phyloP scores from a whole-genome alignment of 805 yeast species.

The Lipomyces anomalus region DNA sequence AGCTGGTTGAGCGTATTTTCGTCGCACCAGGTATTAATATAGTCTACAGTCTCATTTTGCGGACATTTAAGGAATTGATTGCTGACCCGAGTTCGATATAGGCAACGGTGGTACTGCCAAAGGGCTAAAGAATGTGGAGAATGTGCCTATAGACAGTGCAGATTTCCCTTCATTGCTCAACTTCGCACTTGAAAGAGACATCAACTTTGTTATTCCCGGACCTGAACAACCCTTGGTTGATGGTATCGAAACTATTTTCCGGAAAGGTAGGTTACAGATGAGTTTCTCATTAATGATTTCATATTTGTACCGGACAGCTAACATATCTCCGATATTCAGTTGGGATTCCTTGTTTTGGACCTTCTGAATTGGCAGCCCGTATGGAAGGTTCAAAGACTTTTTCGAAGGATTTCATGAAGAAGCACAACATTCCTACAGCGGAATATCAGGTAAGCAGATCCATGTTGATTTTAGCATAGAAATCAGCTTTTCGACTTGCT shows the following conservation, averaged over 20 bases:
- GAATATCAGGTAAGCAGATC: slow-evolving; percentile 48
- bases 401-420: slow-evolving; percentile 88
- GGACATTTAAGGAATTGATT: not conserved
- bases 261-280: slow-evolving; percentile 38
- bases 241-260: slow-evolving; percentile 71
- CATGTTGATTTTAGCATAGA: no score
- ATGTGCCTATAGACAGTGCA: slow-evolving; percentile 63
- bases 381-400: slow-evolving; percentile 98
- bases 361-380: slow-evolving; percentile 79
- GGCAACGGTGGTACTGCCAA: slow-evolving; percentile 90
- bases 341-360: slow-evolving; percentile 96
- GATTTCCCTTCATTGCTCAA: slow-evolving; percentile 65
- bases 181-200: slow-evolving; percentile 63
- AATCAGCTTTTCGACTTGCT: no score
- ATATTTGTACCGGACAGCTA: not conserved
- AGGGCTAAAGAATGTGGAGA: slow-evolving; percentile 51
- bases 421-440: slow-evolving; percentile 92
- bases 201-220: slow-evolving; percentile 85
- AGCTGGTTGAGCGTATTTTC: slow-evolving; percentile 61
- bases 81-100: no score
- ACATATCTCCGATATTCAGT: no score
- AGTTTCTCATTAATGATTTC: not conserved
- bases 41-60: not conserved
- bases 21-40: slow-evolving; percentile 78
- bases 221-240: slow-evolving; percentile 99